Conservation (phyloP, 805 yeast species). For the Pichia membranifaciens region DNA sequence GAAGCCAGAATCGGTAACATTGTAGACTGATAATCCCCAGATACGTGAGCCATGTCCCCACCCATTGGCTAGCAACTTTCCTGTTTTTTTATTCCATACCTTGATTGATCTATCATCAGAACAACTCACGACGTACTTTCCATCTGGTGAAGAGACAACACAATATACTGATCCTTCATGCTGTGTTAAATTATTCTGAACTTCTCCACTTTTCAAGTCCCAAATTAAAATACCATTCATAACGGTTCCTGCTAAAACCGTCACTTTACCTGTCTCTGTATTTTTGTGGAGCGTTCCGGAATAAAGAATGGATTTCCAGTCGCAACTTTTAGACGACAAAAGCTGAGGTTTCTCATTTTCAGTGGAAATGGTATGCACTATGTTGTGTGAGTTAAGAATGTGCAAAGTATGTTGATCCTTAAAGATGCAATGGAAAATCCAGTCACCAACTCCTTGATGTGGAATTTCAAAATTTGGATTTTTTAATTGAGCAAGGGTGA, state of each 20-base stretch:
- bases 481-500: conserved; percentile 30
- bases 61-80: conserved; percentile 63
- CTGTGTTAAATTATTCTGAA: conserved; percentile 53
- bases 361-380: conserved; percentile 36
- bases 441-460: conserved; percentile 63
- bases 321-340: conserved; percentile 36
- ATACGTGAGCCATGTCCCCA: conserved; percentile 98
- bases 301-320: conserved; percentile 78
- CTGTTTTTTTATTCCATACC: conserved; percentile 58
- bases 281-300: conserved; percentile 68
- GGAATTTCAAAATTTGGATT: conserved; percentile 13
- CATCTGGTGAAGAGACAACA: conserved; percentile 54
- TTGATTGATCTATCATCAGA: conserved; percentile 91
- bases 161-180: conserved; percentile 94
- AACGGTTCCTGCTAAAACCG: conserved; percentile 87
- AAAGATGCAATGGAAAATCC: conserved; percentile 68
- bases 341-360: conserved; percentile 21
- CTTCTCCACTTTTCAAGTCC: conserved; percentile 42
- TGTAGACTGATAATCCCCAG: conserved; percentile 68
- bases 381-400: conserved; percentile 77
- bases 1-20: conserved; percentile 18
- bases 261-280: conserved; percentile 32
- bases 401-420: conserved; percentile 34
- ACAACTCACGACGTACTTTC: conserved; percentile 62
- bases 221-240: conserved; percentile 82